A percentile compares a stretch with the other conserved stretches of the same genome.
phyloP scores from a whole-genome alignment of 2,329 filamentous ascomycete genomes.

The Aspergillus awamori region DNA sequence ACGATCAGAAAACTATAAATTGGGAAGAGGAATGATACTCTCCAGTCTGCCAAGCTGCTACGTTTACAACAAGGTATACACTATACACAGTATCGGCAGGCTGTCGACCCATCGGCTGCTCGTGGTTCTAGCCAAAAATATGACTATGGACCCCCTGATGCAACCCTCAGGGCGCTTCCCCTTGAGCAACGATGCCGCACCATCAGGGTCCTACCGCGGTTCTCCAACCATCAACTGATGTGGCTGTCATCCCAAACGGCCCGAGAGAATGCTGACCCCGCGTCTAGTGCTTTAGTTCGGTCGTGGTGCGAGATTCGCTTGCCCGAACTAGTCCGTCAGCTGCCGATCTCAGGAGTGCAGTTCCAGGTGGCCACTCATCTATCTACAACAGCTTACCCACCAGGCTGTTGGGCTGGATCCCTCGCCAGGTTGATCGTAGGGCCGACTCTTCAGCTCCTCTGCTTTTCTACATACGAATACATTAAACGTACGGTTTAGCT shows the following conservation, averaged over 20 bases:
- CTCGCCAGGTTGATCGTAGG: not conserved
- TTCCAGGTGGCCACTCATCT: not conserved
- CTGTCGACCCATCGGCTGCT: not conserved
- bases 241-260: conserved; percentile 12
- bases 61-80: no score
- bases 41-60: no score
- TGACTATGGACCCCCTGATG: conserved; percentile 6
- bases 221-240: conserved; percentile 9
- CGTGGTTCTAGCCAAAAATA: conserved; percentile 5
- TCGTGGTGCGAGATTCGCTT: not conserved
- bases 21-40: no score
- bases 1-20: no score
- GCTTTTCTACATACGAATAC: no score
- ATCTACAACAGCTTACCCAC: not conserved
- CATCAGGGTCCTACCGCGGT: conserved; percentile 9
- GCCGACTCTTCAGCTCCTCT: not conserved
- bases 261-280: conserved; percentile 5
- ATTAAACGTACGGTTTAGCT: no score
- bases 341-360: not conserved
- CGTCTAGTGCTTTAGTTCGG: conserved; percentile 4
- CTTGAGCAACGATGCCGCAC: not conserved
- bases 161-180: not conserved
- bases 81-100: no score
- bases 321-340: not conserved
- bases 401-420: not conserved